Evolutionary conservation across 176 grass and related monocot genomes (phyloP).

Genomic region (Elaeis guineensis): DNA sequence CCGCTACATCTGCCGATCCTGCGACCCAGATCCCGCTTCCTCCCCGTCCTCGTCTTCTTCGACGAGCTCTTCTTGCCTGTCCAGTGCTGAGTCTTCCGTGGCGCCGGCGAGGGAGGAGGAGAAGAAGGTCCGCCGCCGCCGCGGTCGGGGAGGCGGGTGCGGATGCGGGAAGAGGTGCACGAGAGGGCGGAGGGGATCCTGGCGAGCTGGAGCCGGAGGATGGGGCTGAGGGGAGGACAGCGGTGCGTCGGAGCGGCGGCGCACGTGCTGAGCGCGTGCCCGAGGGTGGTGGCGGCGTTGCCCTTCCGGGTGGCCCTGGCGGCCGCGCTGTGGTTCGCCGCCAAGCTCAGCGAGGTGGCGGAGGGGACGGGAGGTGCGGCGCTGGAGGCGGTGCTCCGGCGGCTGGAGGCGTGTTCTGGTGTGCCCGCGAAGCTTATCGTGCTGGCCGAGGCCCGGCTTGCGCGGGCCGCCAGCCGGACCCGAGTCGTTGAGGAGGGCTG

Average conservation of each 20-base stretch:
- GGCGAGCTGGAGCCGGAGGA: slow-evolving; percentile 23
- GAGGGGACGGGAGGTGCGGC: not conserved
- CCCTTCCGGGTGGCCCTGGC: slow-evolving; percentile 30
- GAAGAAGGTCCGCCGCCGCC: too few species aligned
- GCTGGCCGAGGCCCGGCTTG: slow-evolving; percentile 3
- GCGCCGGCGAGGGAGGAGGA: too few species aligned
- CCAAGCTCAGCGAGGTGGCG: slow-evolving; percentile 12
- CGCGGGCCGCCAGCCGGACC: not conserved
- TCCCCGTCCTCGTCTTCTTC: too few species aligned
- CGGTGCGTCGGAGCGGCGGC: not conserved
- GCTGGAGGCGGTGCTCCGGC: not conserved
- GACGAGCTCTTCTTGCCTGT: slow-evolving; percentile 16
- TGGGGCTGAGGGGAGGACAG: not conserved
- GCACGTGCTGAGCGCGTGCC: slow-evolving; percentile 7
- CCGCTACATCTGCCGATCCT: slow-evolving; percentile 1
- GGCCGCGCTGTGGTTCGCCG: slow-evolving; percentile 29
- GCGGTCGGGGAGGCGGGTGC: too few species aligned
- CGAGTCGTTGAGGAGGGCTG: slow-evolving; percentile 35
- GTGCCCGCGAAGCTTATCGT: slow-evolving; percentile 15
- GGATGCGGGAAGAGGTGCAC: too few species aligned
- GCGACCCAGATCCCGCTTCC: not conserved
- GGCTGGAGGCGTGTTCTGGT: slow-evolving; percentile 14
- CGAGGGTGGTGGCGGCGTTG: not conserved
- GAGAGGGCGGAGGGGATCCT: slow-evolving; percentile 28
- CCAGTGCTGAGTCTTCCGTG: too few species aligned